Base-by-base conservation (phyloP, 257 asterid genomes). In the Asclepias syriaca region DNA sequence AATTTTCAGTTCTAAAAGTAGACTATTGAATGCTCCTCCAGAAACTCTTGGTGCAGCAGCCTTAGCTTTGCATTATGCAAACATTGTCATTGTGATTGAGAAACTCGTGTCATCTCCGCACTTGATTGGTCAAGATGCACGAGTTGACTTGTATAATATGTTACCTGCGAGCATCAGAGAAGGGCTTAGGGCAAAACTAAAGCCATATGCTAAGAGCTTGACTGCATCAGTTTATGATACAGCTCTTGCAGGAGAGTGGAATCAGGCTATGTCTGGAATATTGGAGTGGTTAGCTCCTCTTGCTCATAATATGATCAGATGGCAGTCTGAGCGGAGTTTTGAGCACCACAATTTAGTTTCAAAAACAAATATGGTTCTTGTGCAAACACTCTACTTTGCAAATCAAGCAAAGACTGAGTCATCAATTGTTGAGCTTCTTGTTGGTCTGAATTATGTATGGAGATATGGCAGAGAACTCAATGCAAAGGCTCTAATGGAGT, bases 321-420 rank as follows among this genome's bases (percentile, higher is more conserved):
- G 98, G 98, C 98, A 93, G 75, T 87, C 98, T 0, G 98, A 93
- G 72, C 76, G 97, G 73, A 93, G 95, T 76, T 86, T 90, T 58
- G 98, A 89, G 77, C 97, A 93, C 79, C 98, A 87, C 75, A 87
- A 71, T 79, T 66, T 86, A 70, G 88, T 84, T 29, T 85, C 95
- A 2, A 84, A 85, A 66, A 89, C 95, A 21, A 85, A 93, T 55
- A 88, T 90, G 60, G 87, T 90, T 71, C 93, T 93, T 3, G 95
- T 90, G 15, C 98, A 93, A 57, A 90, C 98, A 8, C 96, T 93
- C 45, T 86, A 73, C 73, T 76, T 76, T 32, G 80, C 80, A 16
- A 70, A 76, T 76, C 80, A 63, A 34, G 72, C 67, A 43, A 76
- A 70, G 80, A 76, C 80, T 9, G 80, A 76, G 48, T 70, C 76